A percentile compares a stretch with the other conserved stretches of the same genome.
Evolutionary conservation across 2,329 filamentous ascomycete species (phyloP).

Genomic region (Phyllosticta capitalensis): DNA sequence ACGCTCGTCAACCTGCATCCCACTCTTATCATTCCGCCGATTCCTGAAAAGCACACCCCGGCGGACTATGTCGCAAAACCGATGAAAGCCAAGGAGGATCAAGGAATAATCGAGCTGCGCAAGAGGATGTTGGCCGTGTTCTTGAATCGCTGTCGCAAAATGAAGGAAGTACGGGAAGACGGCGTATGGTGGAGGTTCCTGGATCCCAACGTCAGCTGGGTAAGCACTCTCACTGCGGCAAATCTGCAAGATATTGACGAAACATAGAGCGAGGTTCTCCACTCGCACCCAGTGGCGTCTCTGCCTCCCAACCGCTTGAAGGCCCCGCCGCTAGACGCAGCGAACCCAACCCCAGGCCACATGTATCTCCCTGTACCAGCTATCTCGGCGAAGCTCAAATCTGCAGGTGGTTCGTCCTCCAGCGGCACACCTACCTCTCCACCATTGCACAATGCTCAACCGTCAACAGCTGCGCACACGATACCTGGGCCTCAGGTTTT

Average conservation of each 20-base stretch:
- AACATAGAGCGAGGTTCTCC: constrained; percentile 77
- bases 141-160: constrained; percentile 81
- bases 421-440: constrained; percentile 49
- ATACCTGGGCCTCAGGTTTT: constrained; percentile 56
- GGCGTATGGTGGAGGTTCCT: constrained; percentile 97
- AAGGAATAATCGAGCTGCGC: constrained; percentile 88
- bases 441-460: constrained; percentile 37
- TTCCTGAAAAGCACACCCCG: constrained; percentile 98
- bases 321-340: constrained; percentile 87
- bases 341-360: constrained; percentile 84
- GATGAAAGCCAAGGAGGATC: constrained; percentile 95
- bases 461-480: constrained; percentile 47
- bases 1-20: constrained; percentile 87
- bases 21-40: constrained; percentile 89
- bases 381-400: constrained; percentile 74
- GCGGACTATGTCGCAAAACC: constrained; percentile 97
- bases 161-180: constrained; percentile 86
- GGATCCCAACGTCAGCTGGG: constrained; percentile 97
- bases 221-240: constrained; percentile 36
- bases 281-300: constrained; percentile 80
- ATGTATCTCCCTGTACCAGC: constrained; percentile 79
- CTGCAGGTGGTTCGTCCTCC: constrained; percentile 33
- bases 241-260: constrained; percentile 4
- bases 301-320: constrained; percentile 92
- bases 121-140: constrained; percentile 98